Evolutionary conservation across 352 stramenopile genomes (phyloP), one percentile per base, ranked within the genome.

Genomic region (Phytopythium oedochilum): DNA sequence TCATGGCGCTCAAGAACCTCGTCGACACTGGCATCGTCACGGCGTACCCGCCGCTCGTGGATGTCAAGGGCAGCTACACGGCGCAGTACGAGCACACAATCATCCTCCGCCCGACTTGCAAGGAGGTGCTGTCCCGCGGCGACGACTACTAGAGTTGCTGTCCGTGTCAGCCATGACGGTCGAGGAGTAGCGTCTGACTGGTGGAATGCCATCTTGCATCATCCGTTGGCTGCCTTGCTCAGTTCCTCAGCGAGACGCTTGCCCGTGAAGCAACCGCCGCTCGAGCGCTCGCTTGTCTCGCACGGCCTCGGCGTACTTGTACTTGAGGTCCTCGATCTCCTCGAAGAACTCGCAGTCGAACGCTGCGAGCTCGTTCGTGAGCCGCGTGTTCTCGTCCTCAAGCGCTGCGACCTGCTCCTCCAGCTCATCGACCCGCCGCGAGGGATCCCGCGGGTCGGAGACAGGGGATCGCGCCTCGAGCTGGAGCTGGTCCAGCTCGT

Each of bases 71-170:
- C 14, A 97, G 83, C 60, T 99, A 99, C 71, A 97, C 97, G 35
- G 96, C 97, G 17, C 97, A 99, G 78, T 99, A 99, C 75, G 97
- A 99, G 73, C 97, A 99, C 80, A 99, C 97, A 11, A 84, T 99
- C 54, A 89, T 99, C 34, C 75, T 99, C 32, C 70, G 74, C 49
- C 96, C 96, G 18, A 99, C 94, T 25, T 99, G 95, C 71, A 99
- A 99, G 83, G 97, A 99, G 74, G 80, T 99, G 50, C 68, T 99
- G 15, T 98, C 91, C 59, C 78, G 94, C 29, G 97, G 97, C n/a
- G 96, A 99, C 68, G 97, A 99, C 78, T 99, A 98, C 75, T 99
- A 81, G 53, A 22, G n/a, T 29, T 32, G 29, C 10, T 43, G n/a
- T 22, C 12, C 43, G 18, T 23, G 45, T 25, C 18, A 1, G 10